These are phyloP conservation scores for Alternaria solani DNA, from an alignment of 2,329 filamentous ascomycete genomes.

Conservation along the genomic window DNA sequence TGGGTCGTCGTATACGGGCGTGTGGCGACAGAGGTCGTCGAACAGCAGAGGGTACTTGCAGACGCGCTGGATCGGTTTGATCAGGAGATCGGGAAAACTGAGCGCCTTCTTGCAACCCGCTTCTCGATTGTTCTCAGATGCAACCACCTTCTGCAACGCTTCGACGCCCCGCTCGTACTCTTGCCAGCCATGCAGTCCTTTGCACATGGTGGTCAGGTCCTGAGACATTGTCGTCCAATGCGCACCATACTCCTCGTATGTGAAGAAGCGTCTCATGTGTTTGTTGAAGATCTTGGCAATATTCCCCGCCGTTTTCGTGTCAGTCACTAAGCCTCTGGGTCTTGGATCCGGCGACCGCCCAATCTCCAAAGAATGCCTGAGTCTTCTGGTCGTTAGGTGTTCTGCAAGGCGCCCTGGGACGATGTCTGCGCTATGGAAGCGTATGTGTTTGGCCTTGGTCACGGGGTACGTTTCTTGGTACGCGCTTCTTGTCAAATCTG, in stretches of 20 bases:
- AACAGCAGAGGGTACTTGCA: slow-evolving; percentile 92
- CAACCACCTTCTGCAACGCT: slow-evolving; percentile 76
- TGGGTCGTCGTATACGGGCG: slow-evolving; percentile 84
- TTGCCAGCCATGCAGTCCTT: slow-evolving; percentile 75
- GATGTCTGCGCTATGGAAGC: slow-evolving; percentile 59
- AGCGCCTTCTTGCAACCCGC: slow-evolving; percentile 76
- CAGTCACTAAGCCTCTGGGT: slow-evolving; percentile 53
- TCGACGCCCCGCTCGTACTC: slow-evolving; percentile 87
- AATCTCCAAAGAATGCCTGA: slow-evolving; percentile 58
- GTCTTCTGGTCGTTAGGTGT: slow-evolving; percentile 43
- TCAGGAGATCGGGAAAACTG: slow-evolving; percentile 83
- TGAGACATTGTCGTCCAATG: slow-evolving; percentile 87
- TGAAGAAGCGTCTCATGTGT: slow-evolving; percentile 77
- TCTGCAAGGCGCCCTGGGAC: slow-evolving; percentile 50
- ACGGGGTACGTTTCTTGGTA: slow-evolving; percentile 44
- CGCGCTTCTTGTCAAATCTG: slow-evolving; percentile 56
- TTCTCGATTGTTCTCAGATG: slow-evolving; percentile 70
- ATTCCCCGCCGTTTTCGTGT: slow-evolving; percentile 62
- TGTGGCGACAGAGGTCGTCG: slow-evolving; percentile 80
- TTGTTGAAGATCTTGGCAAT: slow-evolving; percentile 63
- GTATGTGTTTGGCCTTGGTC: slow-evolving; percentile 54
- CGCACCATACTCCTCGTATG: slow-evolving; percentile 90
- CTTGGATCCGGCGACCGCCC: slow-evolving; percentile 52
- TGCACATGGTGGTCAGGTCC: slow-evolving; percentile 74
- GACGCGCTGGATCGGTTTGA: slow-evolving; percentile 94